Conservation (phyloP, 495 filamentous ascomycete genomes). For the Delitschia confertaspora region DNA sequence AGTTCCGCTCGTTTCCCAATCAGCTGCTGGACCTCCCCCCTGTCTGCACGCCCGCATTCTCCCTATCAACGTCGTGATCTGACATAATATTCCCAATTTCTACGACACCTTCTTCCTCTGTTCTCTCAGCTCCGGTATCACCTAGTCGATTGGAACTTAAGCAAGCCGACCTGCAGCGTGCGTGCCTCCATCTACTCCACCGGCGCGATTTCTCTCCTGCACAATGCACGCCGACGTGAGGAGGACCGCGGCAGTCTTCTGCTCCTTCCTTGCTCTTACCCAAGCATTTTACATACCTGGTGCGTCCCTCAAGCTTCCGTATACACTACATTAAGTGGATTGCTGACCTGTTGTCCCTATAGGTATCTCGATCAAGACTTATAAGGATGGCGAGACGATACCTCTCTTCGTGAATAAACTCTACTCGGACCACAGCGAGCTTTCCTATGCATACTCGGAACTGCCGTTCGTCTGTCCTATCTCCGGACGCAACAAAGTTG, state of each 20-base stretch:
- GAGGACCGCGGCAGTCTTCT: slow-evolving; percentile 11
- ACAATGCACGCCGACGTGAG: slow-evolving; percentile 23
- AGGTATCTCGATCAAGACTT: slow-evolving; percentile 61
- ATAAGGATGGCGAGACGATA: slow-evolving; percentile 68
- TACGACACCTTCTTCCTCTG: no score
- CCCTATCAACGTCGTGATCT: no score
- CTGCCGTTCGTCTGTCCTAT: slow-evolving; percentile 87
- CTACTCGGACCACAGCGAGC: slow-evolving; percentile 82
- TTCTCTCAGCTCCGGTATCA: no score
- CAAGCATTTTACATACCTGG: slow-evolving; percentile 27
- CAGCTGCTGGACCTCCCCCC: no score
- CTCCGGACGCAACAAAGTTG: slow-evolving; percentile 57
- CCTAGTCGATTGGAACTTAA: no score
- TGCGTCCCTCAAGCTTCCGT: slow-evolving; percentile 2
- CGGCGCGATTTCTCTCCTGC: no score
- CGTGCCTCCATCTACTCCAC: no score
- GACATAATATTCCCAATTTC: no score
- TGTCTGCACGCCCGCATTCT: no score
- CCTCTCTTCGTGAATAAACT: slow-evolving; percentile 92
- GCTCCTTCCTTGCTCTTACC: slow-evolving; percentile 9
- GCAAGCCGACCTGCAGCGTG: no score
- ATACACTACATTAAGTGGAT: neutral
- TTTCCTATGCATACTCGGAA: slow-evolving; percentile 91
- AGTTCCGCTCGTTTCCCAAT: no score
- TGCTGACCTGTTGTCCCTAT: neutral